These are phyloP conservation scores for Kodamaea restingae DNA, from an alignment of 805 yeast species.

Conservation along the genomic window DNA sequence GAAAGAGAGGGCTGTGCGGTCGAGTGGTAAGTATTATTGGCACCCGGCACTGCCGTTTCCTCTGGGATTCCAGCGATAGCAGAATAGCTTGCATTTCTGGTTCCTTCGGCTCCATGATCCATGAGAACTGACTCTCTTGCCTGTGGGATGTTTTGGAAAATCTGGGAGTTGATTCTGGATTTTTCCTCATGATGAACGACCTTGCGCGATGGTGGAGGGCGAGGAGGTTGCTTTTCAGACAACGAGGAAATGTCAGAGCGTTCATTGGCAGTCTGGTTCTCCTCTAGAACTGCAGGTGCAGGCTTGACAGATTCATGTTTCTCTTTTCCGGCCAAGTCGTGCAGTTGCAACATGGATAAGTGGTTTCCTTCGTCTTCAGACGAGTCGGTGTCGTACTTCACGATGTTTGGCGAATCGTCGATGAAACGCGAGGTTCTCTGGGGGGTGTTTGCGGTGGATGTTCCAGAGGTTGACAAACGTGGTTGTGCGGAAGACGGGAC, in stretches of 20 bases:
- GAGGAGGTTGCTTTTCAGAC: conserved; percentile 28
- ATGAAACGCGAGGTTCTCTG: not conserved
- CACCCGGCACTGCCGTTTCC: not conserved
- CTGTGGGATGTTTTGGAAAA: conserved; percentile 43
- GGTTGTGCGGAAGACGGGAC: too few relatives aligned
- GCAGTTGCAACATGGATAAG: conserved; percentile 30
- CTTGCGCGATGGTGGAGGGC: conserved; percentile 58
- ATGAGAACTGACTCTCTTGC: conserved; percentile 29
- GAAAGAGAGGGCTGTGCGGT: conserved; percentile 9
- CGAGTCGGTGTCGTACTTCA: conserved; percentile 28
- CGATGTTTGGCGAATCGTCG: conserved; percentile 33
- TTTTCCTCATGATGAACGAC: conserved; percentile 31
- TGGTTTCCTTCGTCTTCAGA: conserved; percentile 29
- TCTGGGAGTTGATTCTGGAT: conserved; percentile 43
- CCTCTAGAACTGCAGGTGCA: too few relatives aligned
- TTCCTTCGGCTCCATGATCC: not conserved
- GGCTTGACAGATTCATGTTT: not conserved
- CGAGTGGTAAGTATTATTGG: not conserved
- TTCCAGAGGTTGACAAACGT: conserved; percentile 8
- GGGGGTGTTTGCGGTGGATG: not conserved
- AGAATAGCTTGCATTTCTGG: not conserved
- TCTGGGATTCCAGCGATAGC: not conserved
- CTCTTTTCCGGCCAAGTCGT: conserved; percentile 20
- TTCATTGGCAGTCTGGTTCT: too few relatives aligned
- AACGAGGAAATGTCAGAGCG: too few relatives aligned